Base-by-base conservation (phyloP, 371 early-diverging fungal species). In the Saksenaea vasiformis region DNA sequence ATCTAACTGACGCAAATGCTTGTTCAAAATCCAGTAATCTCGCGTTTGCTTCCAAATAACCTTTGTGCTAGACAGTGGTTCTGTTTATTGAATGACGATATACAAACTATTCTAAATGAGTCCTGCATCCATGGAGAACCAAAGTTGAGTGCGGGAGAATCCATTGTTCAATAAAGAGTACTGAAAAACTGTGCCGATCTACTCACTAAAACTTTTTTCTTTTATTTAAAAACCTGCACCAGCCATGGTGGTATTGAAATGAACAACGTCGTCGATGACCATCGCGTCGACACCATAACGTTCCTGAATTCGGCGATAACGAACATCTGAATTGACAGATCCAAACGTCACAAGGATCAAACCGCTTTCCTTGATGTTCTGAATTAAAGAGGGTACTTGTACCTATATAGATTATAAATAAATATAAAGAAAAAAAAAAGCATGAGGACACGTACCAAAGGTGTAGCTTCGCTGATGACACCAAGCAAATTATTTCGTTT, bases 311-410 rank as follows among this genome's bases (percentile, higher is more conserved):
- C 73, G 73, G 1, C 92, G 87, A 60, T 85, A 82, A 13, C 69
- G 69, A 13, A 79, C 66, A 56, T 87, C 84, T 24, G 77, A 70
- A 71, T 97, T 97, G 22, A 80, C 82, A 14, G 72, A 65, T 1
- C 97, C 98, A 75, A 92, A 93, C 15, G 96, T 93, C 0, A 92
- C 88, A 56, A 96, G 75, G 36, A 98, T 84, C 38, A 98, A 68
- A 0, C 98, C 97, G 43, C 89, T 89, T 71, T 95, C 91, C 67
- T 98, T 98, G 62, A 95, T 90, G 27, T 90, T 90, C 28, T 87
- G 85, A 66, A 97, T 92, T 53, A 98, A 71, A 11, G 87, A 82
- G 1, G 98, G 97, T 7, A 95, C 94, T 71, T 92, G 90, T 35
- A 94, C 88, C 89, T 93, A 79, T 44, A 41, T 60, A 19, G 4